Percentiles rank a stretch among this genome's conserved stretches.
Conservation (phyloP, 2,329 filamentous ascomycete species). For the Sporothrix curviconia region DNA sequence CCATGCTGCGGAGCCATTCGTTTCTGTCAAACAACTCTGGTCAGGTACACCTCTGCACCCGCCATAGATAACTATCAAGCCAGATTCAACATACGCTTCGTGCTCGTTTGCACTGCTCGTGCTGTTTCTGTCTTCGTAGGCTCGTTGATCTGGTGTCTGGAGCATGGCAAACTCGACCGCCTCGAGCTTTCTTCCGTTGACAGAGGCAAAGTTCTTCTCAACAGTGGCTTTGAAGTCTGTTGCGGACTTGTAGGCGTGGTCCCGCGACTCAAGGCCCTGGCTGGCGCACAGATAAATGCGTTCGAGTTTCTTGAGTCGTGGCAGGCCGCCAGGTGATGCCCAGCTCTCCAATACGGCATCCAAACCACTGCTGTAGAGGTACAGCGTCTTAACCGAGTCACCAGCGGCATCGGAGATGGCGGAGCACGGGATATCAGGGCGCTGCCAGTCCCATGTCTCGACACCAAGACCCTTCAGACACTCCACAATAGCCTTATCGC, state of each 20-base stretch:
- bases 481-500: conserved; percentile 5
- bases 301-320: neutral
- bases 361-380: conserved; percentile 3
- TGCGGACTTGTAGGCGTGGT: neutral
- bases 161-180: conserved; percentile 6
- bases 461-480: neutral
- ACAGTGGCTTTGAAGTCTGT: neutral
- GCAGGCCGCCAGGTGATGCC: neutral
- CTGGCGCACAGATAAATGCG: neutral
- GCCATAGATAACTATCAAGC: neutral
- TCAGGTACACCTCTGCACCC: neutral
- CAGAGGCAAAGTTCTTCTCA: neutral
- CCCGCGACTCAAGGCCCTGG: conserved; percentile 1
- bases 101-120: neutral
- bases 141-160: neutral
- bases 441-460: conserved; percentile 5
- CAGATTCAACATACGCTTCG: neutral
- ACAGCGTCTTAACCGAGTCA: neutral
- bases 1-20: conserved; percentile 8
- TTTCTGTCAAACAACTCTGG: neutral
- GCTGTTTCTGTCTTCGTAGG: neutral
- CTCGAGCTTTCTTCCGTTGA: neutral
- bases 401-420: conserved; percentile 2
- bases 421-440: neutral
- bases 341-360: conserved; percentile 2